phyloP scores from a whole-genome alignment of 805 yeast species.

The Candida boidinii region DNA sequence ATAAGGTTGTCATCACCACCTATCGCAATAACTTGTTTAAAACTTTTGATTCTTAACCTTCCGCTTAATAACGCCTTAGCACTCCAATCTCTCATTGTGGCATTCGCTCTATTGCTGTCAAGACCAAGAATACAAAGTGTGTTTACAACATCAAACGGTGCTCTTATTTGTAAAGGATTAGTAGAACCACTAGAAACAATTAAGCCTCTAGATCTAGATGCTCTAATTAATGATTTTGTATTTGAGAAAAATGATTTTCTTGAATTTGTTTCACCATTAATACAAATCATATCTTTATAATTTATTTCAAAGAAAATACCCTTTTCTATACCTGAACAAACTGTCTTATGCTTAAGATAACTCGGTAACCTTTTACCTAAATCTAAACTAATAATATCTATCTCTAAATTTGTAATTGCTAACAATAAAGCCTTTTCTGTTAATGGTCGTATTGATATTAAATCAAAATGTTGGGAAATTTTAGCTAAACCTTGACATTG shows the following conservation, averaged over 20 bases:
- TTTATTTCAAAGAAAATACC: conserved; percentile 79
- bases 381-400: conserved; percentile 74
- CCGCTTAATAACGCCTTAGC: conserved; percentile 65
- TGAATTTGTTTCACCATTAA: conserved; percentile 23
- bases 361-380: conserved; percentile 59
- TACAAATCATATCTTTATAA: conserved; percentile 53
- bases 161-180: conserved; percentile 49
- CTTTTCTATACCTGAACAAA: conserved; percentile 74
- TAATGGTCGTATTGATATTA: conserved; percentile 73
- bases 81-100: conserved; percentile 52
- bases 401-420: conserved; percentile 66
- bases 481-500: conserved; percentile 57
- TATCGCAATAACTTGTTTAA: conserved; percentile 63
- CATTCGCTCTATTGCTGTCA: conserved; percentile 49
- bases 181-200: conserved; percentile 72
- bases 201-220: conserved; percentile 74
- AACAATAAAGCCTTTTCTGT: conserved; percentile 73
- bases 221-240: conserved; percentile 65
- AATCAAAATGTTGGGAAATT: conserved; percentile 46
- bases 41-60: conserved; percentile 59
- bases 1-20: conserved; percentile 37
- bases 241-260: conserved; percentile 63
- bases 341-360: conserved; percentile 73
- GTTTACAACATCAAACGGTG: conserved; percentile 59
- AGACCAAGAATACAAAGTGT: conserved; percentile 65